These are phyloP conservation scores for Monilinia laxa DNA, from an alignment of 2,329 filamentous ascomycete genomes.

Conservation along the genomic window DNA sequence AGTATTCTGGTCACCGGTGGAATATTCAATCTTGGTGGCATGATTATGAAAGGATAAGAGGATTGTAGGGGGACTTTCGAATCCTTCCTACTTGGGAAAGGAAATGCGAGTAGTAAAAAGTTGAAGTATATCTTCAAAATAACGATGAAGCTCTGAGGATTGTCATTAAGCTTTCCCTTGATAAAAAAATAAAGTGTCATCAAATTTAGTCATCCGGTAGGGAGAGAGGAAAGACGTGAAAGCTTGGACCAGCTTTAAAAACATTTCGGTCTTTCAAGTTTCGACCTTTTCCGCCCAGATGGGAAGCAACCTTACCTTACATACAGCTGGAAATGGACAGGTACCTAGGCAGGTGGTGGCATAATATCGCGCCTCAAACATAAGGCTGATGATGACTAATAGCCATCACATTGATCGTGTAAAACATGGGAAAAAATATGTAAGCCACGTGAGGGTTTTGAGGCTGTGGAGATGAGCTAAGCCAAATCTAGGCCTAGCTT, in stretches of 20 bases:
- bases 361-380: background rate
- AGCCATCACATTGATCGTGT: background rate
- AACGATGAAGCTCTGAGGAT: constrained; percentile 1
- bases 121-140: constrained; percentile 5
- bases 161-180: constrained; percentile 5
- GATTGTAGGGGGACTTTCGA: background rate
- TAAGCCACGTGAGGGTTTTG: constrained; percentile 7
- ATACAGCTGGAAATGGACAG: no score
- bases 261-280: no score
- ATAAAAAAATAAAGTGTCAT: constrained; percentile 5
- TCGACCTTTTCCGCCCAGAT: no score
- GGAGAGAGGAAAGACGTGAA: no score
- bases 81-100: background rate
- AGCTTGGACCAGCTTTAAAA: background rate
- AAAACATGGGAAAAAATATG: background rate
- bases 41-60: constrained; percentile 39
- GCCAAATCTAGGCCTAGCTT: background rate
- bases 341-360: no score
- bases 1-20: constrained; percentile 85
- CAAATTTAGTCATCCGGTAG: background rate
- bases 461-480: background rate
- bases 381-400: background rate
- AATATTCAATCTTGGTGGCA: constrained; percentile 85
- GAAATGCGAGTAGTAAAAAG: background rate
- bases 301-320: no score